Evolutionary conservation across 2,329 filamentous ascomycete species (phyloP).

Genomic region (Trichophyton equinum): DNA sequence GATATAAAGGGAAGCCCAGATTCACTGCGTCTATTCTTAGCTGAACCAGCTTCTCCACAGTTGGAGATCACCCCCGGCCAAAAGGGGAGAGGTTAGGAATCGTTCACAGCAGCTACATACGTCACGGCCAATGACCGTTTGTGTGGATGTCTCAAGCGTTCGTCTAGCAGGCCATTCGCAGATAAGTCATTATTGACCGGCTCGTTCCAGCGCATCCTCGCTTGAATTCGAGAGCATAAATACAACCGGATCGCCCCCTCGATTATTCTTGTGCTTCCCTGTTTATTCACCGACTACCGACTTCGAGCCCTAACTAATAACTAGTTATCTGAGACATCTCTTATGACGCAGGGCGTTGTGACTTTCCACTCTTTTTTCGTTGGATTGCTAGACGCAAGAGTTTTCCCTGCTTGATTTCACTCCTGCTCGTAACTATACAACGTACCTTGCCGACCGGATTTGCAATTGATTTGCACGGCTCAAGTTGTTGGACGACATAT

Average conservation of each 20-base stretch:
- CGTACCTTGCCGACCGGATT: neutral
- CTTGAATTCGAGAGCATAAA: neutral
- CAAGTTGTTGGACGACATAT: neutral
- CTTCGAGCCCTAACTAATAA: no score
- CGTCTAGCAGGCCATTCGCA: neutral
- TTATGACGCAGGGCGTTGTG: no score
- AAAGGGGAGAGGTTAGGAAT: neutral
- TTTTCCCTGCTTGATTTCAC: neutral
- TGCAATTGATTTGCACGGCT: neutral
- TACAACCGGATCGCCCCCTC: neutral
- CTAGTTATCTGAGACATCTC: no score
- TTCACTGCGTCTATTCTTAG: neutral
- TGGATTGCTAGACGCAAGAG: no score
- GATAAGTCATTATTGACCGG: neutral
- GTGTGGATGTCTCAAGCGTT: neutral
- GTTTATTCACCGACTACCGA: no score
- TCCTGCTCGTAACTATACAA: neutral
- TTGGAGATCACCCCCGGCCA: neutral
- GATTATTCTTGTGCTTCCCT: neutral
- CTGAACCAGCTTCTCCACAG: neutral
- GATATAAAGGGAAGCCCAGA: no score
- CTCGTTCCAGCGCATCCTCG: neutral
- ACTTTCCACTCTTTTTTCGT: no score
- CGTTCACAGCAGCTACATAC: neutral
- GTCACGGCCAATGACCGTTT: neutral